A percentile compares a stretch with the other conserved stretches of the same genome.
These are phyloP conservation scores for Lentinus tigrinus DNA, from an alignment of 768 basidiomycete species.

Conservation along the genomic window DNA sequence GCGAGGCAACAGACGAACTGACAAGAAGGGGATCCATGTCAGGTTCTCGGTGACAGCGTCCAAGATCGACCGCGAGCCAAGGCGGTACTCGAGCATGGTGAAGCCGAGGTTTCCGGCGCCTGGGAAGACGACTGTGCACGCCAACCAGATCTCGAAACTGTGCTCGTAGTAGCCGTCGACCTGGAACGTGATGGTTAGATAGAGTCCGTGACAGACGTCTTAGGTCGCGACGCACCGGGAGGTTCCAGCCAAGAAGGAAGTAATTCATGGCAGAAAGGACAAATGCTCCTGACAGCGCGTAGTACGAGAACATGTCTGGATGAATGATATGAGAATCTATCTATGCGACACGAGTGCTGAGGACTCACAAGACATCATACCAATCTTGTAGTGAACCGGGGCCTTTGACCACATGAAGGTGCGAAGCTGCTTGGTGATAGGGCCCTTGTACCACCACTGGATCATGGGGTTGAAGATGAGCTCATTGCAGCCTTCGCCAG, in stretches of 20 bases:
- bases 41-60: constrained; percentile 56
- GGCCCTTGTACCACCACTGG: constrained; percentile 76
- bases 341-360: no score
- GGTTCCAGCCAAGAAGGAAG: constrained; percentile 55
- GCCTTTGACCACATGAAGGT: constrained; percentile 74
- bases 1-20: constrained; percentile 25
- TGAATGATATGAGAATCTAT: neutral
- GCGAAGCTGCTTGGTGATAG: constrained; percentile 79
- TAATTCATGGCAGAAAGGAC: constrained; percentile 69
- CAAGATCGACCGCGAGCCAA: constrained; percentile 54
- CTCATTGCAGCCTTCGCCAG: constrained; percentile 58
- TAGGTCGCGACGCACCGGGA: constrained; percentile 31
- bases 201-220: constrained; percentile 35
- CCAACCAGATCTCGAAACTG: constrained; percentile 73
- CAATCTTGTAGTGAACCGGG: constrained; percentile 81
- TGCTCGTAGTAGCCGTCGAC: constrained; percentile 73
- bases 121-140: constrained; percentile 69
- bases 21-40: constrained; percentile 76
- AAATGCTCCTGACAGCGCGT: constrained; percentile 65
- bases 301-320: constrained; percentile 47
- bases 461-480: constrained; percentile 84
- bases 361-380: constrained; percentile 68
- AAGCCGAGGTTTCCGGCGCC: constrained; percentile 67
- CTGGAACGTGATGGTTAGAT: constrained; percentile 37
- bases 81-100: constrained; percentile 67